Evolutionary conservation across 441 rosid genomes (phyloP).

Genomic region (Theobroma grandiflorum): DNA sequence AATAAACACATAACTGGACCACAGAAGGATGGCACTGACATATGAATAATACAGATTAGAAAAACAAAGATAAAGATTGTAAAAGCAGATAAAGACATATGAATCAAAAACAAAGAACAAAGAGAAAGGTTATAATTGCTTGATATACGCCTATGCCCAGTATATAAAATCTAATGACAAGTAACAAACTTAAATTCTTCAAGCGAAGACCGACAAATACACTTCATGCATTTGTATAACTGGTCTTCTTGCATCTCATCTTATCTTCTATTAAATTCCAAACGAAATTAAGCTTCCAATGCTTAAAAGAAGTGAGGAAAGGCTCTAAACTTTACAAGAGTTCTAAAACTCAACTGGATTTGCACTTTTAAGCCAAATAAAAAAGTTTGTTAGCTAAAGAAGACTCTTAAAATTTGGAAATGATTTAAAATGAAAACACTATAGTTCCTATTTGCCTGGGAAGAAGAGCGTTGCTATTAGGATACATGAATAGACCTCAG

Average conservation of each 20-base stretch:
- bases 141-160: not conserved
- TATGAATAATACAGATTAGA: too few relatives aligned
- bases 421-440: not conserved
- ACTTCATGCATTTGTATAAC: not conserved
- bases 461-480: not conserved
- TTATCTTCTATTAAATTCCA: not conserved
- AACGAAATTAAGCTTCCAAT: not conserved
- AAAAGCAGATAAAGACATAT: not conserved
- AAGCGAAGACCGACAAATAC: not conserved
- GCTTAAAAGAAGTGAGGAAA: slow-evolving; percentile 3
- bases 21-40: not conserved
- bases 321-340: not conserved
- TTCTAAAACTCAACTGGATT: slow-evolving; percentile 1
- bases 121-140: not conserved
- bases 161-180: not conserved
- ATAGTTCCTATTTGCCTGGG: not conserved
- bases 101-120: not conserved
- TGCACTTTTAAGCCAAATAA: not conserved
- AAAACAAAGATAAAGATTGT: not conserved
- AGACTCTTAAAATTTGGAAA: not conserved
- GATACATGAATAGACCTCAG: not conserved
- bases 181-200: not conserved
- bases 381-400: not conserved
- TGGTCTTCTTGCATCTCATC: not conserved
- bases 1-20: slow-evolving; percentile 1